A percentile compares a stretch with the other conserved stretches of the same genome.
Conservation (phyloP, 306 rosid species). For the Canavalia gladiata region DNA sequence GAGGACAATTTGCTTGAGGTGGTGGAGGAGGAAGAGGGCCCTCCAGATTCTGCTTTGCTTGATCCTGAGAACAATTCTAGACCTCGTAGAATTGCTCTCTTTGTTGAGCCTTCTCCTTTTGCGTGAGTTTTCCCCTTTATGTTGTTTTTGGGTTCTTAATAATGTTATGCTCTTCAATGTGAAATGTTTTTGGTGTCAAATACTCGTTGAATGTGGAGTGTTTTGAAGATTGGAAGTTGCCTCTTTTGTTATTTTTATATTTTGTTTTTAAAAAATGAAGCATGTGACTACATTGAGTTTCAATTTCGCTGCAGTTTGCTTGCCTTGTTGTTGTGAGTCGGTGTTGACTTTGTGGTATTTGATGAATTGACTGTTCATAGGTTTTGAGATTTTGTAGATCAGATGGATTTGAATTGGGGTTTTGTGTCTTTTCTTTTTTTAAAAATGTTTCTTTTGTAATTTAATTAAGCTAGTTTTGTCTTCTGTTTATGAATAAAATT, state of each 20-base stretch:
- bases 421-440: not conserved
- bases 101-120: constrained; percentile 99
- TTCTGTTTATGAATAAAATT: not conserved
- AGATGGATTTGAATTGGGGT: constrained; percentile 25
- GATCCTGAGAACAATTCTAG: constrained; percentile 67
- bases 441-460: not conserved
- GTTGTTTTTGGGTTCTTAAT: not conserved
- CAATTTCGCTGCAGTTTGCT: not conserved
- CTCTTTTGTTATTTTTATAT: not conserved
- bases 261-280: not conserved
- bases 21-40: constrained; percentile 67
- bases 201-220: constrained; percentile 31
- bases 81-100: constrained; percentile 97
- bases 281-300: constrained; percentile 13
- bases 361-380: constrained; percentile 40
- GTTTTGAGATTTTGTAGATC: not conserved
- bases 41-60: constrained; percentile 74
- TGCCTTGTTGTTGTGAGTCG: constrained; percentile 30
- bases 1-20: constrained; percentile 52
- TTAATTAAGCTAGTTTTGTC: constrained; percentile 37
- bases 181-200: not conserved
- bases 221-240: constrained; percentile 1
- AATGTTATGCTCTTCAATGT: not conserved
- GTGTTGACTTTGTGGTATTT: constrained; percentile 34
- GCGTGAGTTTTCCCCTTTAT: constrained; percentile 65